These are phyloP conservation scores for Kluyveromyces marxianus DNA, from an alignment of 1,139 yeast species.

Conservation along the genomic window DNA sequence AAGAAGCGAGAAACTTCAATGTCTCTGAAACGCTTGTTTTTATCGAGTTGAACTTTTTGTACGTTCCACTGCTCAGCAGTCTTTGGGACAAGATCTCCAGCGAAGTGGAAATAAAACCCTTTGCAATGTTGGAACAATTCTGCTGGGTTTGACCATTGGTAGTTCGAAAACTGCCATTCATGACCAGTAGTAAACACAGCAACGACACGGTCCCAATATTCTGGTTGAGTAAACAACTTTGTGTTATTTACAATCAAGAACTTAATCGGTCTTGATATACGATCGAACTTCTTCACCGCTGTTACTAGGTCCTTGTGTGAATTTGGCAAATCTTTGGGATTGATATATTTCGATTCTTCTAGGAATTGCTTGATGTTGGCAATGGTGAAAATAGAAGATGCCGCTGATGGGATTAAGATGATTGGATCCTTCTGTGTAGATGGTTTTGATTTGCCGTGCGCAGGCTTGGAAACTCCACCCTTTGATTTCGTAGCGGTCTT, in stretches of 20 bases:
- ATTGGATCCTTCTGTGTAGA: constrained; percentile 66
- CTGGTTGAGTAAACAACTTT: constrained; percentile 85
- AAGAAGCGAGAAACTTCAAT: constrained; percentile 76
- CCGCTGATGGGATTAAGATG: constrained; percentile 86
- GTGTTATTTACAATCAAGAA: constrained; percentile 71
- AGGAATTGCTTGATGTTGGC: constrained; percentile 75
- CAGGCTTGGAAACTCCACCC: constrained; percentile 17
- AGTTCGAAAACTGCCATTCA: constrained; percentile 89
- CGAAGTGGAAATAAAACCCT: constrained; percentile 72
- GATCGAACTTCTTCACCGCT: constrained; percentile 28
- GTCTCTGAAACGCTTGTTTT: constrained; percentile 80
- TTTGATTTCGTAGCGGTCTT: constrained; percentile 32
- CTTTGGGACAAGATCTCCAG: constrained; percentile 73
- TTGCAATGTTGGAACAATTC: constrained; percentile 72
- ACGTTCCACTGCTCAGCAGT: constrained; percentile 85
- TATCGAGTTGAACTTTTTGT: constrained; percentile 65
- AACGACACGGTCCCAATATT: constrained; percentile 94
- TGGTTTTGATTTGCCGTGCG: constrained; percentile 17
- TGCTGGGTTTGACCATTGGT: constrained; percentile 77
- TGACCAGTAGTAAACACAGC: constrained; percentile 97
- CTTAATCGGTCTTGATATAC: constrained; percentile 26
- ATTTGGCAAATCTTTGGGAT: constrained; percentile 38
- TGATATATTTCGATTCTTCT: constrained; percentile 65
- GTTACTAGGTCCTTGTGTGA: constrained; percentile 23
- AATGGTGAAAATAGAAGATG: constrained; percentile 80